A percentile compares a stretch with the other conserved stretches of the same genome.
Conservation (phyloP, 202 grass and related monocot species). For the Setaria italica region DNA sequence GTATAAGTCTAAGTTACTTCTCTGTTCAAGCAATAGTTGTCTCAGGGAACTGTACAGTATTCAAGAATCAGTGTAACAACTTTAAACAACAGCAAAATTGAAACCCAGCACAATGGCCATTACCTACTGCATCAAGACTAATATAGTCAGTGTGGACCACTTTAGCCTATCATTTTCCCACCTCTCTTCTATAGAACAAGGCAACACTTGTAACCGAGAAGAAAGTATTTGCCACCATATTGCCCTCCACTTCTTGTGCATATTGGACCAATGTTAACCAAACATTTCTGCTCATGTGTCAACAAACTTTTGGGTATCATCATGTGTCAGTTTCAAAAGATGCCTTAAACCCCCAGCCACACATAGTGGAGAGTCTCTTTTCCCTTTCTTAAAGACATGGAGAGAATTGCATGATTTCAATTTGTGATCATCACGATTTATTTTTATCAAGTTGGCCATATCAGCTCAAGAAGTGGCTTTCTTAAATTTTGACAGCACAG, state of each 20-base stretch:
- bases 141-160: not conserved
- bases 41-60: not conserved
- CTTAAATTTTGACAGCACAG: too few species aligned
- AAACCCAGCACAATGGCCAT: not conserved
- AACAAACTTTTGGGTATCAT: not conserved
- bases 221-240: not conserved
- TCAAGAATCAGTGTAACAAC: not conserved
- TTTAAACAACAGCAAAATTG: not conserved
- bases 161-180: not conserved
- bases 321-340: slow-evolving; percentile 20
- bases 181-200: not conserved
- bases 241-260: slow-evolving; percentile 11
- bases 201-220: not conserved
- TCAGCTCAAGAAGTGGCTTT: too few species aligned
- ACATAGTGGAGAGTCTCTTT: slow-evolving; percentile 18
- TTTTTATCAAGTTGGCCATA: too few species aligned
- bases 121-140: not conserved
- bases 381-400: not conserved
- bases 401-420: too few species aligned
- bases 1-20: not conserved
- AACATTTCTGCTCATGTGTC: not conserved
- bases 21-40: not conserved
- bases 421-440: too few species aligned
- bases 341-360: slow-evolving; percentile 14
- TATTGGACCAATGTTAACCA: not conserved